Base-by-base conservation (phyloP, 371 early-diverging fungal species). In the Mucor sp. region DNA sequence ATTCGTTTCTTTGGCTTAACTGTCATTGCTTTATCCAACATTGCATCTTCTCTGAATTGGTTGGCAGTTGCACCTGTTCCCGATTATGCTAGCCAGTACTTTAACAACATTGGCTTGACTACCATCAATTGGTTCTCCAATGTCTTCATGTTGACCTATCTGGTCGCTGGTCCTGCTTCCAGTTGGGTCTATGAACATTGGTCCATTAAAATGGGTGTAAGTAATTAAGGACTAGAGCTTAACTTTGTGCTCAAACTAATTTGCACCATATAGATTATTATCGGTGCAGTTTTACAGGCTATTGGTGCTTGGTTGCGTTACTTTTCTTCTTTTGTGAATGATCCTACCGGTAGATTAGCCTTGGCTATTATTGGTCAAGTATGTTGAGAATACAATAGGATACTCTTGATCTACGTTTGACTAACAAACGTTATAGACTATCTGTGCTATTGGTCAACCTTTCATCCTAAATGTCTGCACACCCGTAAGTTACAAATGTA, bases 121-220 rank as follows among this genome's bases (percentile, higher is more conserved):
- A 61, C 64, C 17, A 71, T 82, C 37, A 84, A 83, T 59, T 80
- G 79, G 84, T 79, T 83, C 58, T 76, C 80, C 30, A 85, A 83
- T 61, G 66, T 81, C n/a, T 86, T 84, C 25, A 75, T 85, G 68
- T 67, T 88, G 35, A 67, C 71, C 7, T 88, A 84, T 67, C 66
- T 88, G n/a, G 44, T 88, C 27, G 83, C 85, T 35, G 85, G 82
- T 17, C 79, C 85, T 23, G 9, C 81, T 43, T 83, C 86, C 0
- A 83, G 85, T 39, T 80, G 76, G 70, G 74, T 83, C 39, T 85
- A 84, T 65, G 83, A 85, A 37, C 81, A 74, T 55, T 75, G 75
- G 53, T 80, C 79, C 47, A 77, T 86, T 55, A 86, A 84, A 55
- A 62, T 65, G n/a, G 81, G 84, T 44, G 81, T 78, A 80, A 41